A percentile compares a stretch with the other conserved stretches of the same genome.
These are phyloP conservation scores for Hymenoscyphus infarciens DNA, from an alignment of 2,329 filamentous ascomycete genomes.

Conservation along the genomic window DNA sequence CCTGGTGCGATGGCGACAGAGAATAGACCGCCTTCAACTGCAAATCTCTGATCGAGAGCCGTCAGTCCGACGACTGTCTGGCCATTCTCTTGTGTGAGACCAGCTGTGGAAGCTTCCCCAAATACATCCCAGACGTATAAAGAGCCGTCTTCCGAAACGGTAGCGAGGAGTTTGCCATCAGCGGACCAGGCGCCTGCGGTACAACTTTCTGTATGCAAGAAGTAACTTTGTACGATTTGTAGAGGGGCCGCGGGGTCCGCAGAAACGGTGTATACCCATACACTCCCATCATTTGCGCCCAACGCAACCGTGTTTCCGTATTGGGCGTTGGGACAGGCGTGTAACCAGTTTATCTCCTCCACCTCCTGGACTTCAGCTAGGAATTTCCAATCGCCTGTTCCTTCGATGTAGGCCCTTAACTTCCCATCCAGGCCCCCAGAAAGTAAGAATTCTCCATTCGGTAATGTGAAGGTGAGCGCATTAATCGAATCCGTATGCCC, in stretches of 20 bases:
- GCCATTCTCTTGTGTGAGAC: slow-evolving; percentile 51
- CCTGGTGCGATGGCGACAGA: slow-evolving; percentile 79
- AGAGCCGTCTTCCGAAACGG: slow-evolving; percentile 82
- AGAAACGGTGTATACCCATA: slow-evolving; percentile 87
- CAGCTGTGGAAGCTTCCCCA: slow-evolving; percentile 43
- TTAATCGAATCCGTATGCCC: slow-evolving; percentile 92
- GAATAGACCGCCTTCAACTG: slow-evolving; percentile 87
- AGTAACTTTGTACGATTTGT: slow-evolving; percentile 85
- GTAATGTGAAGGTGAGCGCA: slow-evolving; percentile 77
- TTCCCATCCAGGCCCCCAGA: slow-evolving; percentile 85
- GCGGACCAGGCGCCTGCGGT: slow-evolving; percentile 90
- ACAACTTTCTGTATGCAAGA: slow-evolving; percentile 80
- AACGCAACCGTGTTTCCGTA: slow-evolving; percentile 81
- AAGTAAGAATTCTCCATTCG: slow-evolving; percentile 78
- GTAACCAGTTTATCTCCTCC: slow-evolving; percentile 90
- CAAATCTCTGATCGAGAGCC: slow-evolving; percentile 81
- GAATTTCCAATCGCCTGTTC: slow-evolving; percentile 14
- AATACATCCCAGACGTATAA: slow-evolving; percentile 80
- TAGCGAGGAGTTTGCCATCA: slow-evolving; percentile 81
- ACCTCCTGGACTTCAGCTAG: slow-evolving; percentile 73
- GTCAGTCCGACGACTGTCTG: slow-evolving; percentile 75
- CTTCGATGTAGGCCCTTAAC: slow-evolving; percentile 43
- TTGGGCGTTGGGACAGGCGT: slow-evolving; percentile 65
- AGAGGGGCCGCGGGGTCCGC: slow-evolving; percentile 47
- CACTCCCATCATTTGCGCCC: slow-evolving; percentile 84